Evolutionary conservation across 148 eudicot species (phyloP), one percentile per base, ranked within the genome.

Genomic region (Mesembryanthemum crystallinum): DNA sequence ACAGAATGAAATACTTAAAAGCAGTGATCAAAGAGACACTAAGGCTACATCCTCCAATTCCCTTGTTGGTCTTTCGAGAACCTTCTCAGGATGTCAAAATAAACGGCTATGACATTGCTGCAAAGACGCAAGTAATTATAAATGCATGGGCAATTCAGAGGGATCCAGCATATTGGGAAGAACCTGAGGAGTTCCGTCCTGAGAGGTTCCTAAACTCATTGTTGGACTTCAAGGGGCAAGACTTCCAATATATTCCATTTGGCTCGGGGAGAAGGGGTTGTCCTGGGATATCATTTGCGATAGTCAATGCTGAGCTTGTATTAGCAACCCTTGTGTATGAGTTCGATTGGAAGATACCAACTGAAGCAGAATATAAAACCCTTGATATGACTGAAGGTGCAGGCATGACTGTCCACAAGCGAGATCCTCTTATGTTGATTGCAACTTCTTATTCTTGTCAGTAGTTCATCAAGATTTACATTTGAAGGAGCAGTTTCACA

Each of bases 21-120:
- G 86, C 88, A 3, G 88, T 85, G 27, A 62, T 85, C 67, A 85
- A 82, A 51, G 86, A 85, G 71, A 62, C 75, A 17, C 63, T 85
- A 0, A 62, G 84, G 20, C 29, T 85, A 15, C 84, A 81, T 66
- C 80, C 84, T 27, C 74, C 88, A 11, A 0, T 76, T 8, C 86
- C 88, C 1, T 51, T 83, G 39, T 52, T 80, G 8, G 25, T 69
- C 20, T 84, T 84, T 0, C 79, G 81, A 5, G 47, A 67, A 77
- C 61, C 80, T 9, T 76, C 72, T 0, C 28, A 77, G 43, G 76
- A 77, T 37, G 78, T 68, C 43, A 78, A 59, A 51, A 17, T 85
- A 57, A 64, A 78, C 43, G 88, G 84, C 25, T 83, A 85, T 42
- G 77, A 85, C 45, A 73, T 85, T 24, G 57, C 74, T n/a, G 74